Evolutionary conservation across 768 basidiomycete species (phyloP).

Genomic region (Grammothele lineata): DNA sequence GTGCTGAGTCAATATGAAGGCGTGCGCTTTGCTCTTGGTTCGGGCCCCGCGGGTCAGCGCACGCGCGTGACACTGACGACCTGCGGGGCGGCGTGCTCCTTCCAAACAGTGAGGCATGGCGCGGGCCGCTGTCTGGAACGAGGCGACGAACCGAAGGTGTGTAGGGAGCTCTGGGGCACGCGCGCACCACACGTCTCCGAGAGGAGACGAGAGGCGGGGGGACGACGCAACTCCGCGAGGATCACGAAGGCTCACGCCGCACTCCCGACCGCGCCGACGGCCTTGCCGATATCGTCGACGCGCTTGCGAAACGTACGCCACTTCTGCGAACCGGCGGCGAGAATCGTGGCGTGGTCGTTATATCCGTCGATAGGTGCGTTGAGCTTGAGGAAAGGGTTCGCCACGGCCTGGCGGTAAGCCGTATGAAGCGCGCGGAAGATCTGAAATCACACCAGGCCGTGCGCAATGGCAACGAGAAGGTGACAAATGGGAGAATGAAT

Average conservation of each 20-base stretch:
- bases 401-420: slow-evolving; percentile 77
- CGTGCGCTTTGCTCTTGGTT: slow-evolving; percentile 57
- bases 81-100: slow-evolving; percentile 5
- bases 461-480: not conserved
- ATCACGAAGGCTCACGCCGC: slow-evolving; percentile 3
- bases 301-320: slow-evolving; percentile 68
- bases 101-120: slow-evolving; percentile 12
- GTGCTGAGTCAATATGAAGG: slow-evolving; percentile 85
- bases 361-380: slow-evolving; percentile 42
- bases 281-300: slow-evolving; percentile 72
- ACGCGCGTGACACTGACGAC: slow-evolving; percentile 6
- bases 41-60: slow-evolving; percentile 8
- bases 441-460: slow-evolving; percentile 33
- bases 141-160: slow-evolving; percentile 14
- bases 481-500: not conserved
- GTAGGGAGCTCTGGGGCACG: not conserved
- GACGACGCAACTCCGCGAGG: not conserved
- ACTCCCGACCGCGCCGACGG: slow-evolving; percentile 39
- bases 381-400: slow-evolving; percentile 84
- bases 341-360: slow-evolving; percentile 50
- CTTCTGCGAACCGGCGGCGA: slow-evolving; percentile 56
- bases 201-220: not conserved
- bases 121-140: slow-evolving; percentile 14
- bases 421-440: slow-evolving; percentile 88
- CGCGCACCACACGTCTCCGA: not conserved